Evolutionary conservation across 2,329 filamentous ascomycete genomes (phyloP), one percentile per base, ranked within the genome.

Genomic region (Chaetothyriales sp.): DNA sequence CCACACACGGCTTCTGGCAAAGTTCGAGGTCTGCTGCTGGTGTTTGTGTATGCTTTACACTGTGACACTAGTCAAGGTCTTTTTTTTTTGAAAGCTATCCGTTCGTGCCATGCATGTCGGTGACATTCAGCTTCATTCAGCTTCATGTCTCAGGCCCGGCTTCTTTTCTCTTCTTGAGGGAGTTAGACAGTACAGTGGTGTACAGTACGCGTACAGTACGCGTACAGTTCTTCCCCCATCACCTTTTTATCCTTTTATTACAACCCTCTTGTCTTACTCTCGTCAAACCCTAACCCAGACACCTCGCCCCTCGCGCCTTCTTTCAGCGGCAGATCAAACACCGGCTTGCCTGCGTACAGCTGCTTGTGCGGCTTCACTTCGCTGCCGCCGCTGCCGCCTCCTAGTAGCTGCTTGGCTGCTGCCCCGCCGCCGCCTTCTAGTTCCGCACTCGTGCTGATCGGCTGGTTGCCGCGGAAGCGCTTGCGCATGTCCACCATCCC

Each of bases 401-500:
- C 40, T 20, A 20, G 33, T 25, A 50, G 43, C n/a, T 50, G 54
- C 59, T 47, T 40, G 33, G 55, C 59, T 40, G 58, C 44, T 13
- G 18, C 62, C 51, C 73, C 70, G 56, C 73, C 74, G 9, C 72
- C 71, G 29, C 72, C 72, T 60, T 86, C 82, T 52, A 78, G 68
- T 59, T 83, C 75, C 64, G 81, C 76, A 61, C 81, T 75, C 59
- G 84, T 79, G 20, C 80, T 76, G 58, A 94, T 82, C 50, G 92
- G 89, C 67, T 88, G 81, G 73, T 97, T 97, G 53, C 92, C 92
- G 51, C 92, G 81, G 71, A 98, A 97, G 33, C 92, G 85, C 73
- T 97, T 97, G 67, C 92, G 86, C 92, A 98, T 98, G 68, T 98
- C 92, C 61, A 97, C 85, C 81, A 94, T 81, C 59, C 92, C 92